Base-by-base conservation (phyloP, 768 basidiomycete species). In the Strobilomyces dryophilus region DNA sequence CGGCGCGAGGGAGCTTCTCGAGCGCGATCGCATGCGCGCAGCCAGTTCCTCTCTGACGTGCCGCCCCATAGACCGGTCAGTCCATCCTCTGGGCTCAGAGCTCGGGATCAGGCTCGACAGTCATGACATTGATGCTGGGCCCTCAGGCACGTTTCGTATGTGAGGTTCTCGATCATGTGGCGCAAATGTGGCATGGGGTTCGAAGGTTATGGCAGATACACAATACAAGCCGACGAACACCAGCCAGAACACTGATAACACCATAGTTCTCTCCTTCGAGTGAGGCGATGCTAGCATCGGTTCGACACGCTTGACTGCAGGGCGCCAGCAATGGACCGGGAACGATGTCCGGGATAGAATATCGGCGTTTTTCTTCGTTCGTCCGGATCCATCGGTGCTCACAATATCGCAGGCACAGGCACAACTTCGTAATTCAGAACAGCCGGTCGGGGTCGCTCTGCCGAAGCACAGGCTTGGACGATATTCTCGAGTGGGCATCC, bases 311-410 rank as follows among this genome's bases (percentile, higher is more conserved):
- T 48, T 18, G 24, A 6, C 27, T 20, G 0, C 35, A 82, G 79
- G 75, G 72, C 51, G 78, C 81, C 27, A 74, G 72, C 53, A 83
- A 82, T 59, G 80, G 80, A 36, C 78, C 79, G 24, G 82, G 81
- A 9, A 70, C 67, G 24, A 79, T 83, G 71, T 71, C 71, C 35
- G 81, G 82, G 24, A 69, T 74, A 39, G 79, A 83, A 68, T 80
- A 76, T 79, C 34, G 31, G 70, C 24, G 12, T 27, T n/a, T 31
- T 46, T n/a, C 12, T 18, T 43, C 9, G 24, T 26, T 34, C 39
- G 14, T 29, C 40, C 4, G 2, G 43, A 43, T 36, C 4, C 17
- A 7, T 41, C 26, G 8, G 14, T 29, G 8, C 52, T 56, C 44
- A 67, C n/a, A 0, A 24, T 36, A 17, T 31, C 15, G 9, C 48